phyloP scores from a whole-genome alignment of 352 stramenopile species.

The Phytopythium kandeliae region DNA sequence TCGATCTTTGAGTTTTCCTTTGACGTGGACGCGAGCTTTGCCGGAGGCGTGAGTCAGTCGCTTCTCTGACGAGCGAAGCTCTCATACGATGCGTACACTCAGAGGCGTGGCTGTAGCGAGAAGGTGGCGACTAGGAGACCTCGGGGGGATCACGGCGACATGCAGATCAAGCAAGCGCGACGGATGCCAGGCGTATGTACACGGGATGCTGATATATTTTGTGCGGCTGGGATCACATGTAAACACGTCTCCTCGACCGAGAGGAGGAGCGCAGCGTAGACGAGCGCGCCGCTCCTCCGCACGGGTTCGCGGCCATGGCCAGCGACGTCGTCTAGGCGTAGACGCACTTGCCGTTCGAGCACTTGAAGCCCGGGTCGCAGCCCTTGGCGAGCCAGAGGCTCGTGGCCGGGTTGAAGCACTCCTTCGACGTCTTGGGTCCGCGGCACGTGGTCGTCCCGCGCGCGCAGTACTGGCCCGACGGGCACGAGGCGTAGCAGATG shows the following conservation, averaged over 20 bases:
- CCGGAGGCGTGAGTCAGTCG: too few relatives aligned
- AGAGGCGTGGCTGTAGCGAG: too few relatives aligned
- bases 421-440: conserved; percentile 3
- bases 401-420: conserved; percentile 32
- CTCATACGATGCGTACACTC: too few relatives aligned
- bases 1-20: too few relatives aligned
- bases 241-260: background rate
- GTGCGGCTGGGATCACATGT: background rate
- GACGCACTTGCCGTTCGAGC: conserved; percentile 17
- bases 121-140: too few relatives aligned
- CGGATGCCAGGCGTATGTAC: background rate
- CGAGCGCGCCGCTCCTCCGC: too few relatives aligned
- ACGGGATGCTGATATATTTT: background rate
- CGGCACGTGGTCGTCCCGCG: conserved; percentile 14
- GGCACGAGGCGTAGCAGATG: conserved; percentile 23
- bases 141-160: too few relatives aligned
- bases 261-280: too few relatives aligned
- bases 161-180: too few relatives aligned
- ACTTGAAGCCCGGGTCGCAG: conserved; percentile 18
- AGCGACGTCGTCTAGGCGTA: conserved; percentile 5
- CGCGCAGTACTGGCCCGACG: conserved; percentile 16
- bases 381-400: conserved; percentile 9
- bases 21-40: too few relatives aligned
- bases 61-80: too few relatives aligned
- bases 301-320: too few relatives aligned